Percentiles rank a stretch among this genome's conserved stretches.
These are phyloP conservation scores for Pilaira anomala DNA, from an alignment of 192 early-diverging fungal genomes.

Conservation along the genomic window DNA sequence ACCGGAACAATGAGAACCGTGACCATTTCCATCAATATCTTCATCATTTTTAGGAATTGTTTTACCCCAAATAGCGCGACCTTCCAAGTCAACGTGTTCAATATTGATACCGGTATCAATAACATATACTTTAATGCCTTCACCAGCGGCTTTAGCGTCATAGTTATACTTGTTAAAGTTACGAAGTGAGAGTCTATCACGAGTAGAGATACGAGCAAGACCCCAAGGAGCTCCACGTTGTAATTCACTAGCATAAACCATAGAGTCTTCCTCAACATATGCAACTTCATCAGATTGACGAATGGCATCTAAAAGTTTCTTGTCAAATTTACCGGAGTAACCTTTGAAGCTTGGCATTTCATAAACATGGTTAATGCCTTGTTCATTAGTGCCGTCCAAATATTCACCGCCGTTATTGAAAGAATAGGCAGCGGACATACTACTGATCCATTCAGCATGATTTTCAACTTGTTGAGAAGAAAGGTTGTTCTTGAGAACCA, in stretches of 20 bases:
- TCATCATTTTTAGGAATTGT: constrained; percentile 69
- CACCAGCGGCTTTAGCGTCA: constrained; percentile 61
- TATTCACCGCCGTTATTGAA: background rate
- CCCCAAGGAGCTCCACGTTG: constrained; percentile 85
- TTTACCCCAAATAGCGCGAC: constrained; percentile 81
- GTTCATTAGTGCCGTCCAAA: constrained; percentile 19
- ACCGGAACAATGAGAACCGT: constrained; percentile 90
- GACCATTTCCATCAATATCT: constrained; percentile 67
- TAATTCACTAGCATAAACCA: constrained; percentile 64
- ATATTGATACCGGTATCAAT: constrained; percentile 92
- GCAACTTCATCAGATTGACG: constrained; percentile 62
- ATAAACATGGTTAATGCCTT: constrained; percentile 67
- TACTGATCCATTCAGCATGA: constrained; percentile 34
- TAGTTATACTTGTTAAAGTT: constrained; percentile 72
- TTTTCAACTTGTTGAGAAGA: constrained; percentile 17
- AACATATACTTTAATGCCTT: constrained; percentile 89
- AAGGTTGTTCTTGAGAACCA: constrained; percentile 64
- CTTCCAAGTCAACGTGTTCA: constrained; percentile 86
- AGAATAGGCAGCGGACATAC: constrained; percentile 14
- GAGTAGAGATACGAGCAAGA: constrained; percentile 79
- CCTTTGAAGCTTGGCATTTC: constrained; percentile 59
- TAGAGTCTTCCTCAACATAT: constrained; percentile 79
- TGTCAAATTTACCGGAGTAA: constrained; percentile 66
- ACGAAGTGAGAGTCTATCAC: constrained; percentile 53
- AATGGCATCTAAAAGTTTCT: constrained; percentile 59